phyloP scores from a whole-genome alignment of 257 asterid genomes.

The Solanum phureja region DNA sequence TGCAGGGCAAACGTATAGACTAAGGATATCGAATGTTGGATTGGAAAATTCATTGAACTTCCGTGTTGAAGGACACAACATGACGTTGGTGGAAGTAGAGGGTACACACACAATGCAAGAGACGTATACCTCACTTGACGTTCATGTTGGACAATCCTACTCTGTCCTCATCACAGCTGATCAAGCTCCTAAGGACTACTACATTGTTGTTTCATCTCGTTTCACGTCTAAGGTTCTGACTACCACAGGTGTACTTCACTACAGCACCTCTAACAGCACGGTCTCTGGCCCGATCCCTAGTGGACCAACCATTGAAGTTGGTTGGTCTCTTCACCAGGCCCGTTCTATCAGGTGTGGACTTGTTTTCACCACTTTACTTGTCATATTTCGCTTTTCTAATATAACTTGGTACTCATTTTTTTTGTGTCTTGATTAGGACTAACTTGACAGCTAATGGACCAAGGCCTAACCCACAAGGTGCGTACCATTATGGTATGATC shows the following conservation, averaged over 20 bases:
- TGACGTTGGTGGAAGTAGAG: not conserved
- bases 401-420: not conserved
- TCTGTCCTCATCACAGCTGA: constrained; percentile 75
- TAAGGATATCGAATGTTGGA: not conserved
- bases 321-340: constrained; percentile 86
- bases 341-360: constrained; percentile 48
- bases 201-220: constrained; percentile 54
- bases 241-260: constrained; percentile 59
- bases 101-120: too few relatives aligned
- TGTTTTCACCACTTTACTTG: not conserved
- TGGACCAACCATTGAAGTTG: constrained; percentile 76
- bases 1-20: not conserved
- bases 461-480: constrained; percentile 13
- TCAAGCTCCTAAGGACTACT: constrained; percentile 57
- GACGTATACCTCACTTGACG: constrained; percentile 61
- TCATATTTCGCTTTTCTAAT: not conserved
- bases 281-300: constrained; percentile 64
- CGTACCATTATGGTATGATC: constrained; percentile 12
- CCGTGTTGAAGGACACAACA: not conserved
- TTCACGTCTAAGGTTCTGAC: constrained; percentile 46
- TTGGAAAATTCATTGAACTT: not conserved
- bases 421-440: not conserved
- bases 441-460: constrained; percentile 17
- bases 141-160: constrained; percentile 77
- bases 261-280: constrained; percentile 39